These are phyloP conservation scores for Albifimbria verrucaria DNA, from an alignment of 2,329 filamentous ascomycete genomes.

Conservation along the genomic window DNA sequence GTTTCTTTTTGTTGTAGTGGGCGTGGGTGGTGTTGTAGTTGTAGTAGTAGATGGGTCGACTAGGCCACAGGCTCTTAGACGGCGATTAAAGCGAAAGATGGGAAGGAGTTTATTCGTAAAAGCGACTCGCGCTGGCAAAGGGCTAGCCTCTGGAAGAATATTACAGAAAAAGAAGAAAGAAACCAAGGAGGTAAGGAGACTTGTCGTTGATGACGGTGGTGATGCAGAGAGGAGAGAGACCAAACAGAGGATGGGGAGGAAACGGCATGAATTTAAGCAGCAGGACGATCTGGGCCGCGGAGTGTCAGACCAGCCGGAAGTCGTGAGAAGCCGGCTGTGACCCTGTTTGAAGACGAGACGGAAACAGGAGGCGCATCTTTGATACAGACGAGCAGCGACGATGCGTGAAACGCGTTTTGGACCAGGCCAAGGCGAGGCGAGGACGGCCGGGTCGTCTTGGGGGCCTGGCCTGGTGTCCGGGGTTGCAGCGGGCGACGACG, in stretches of 20 bases:
- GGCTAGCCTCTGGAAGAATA: slow-evolving; percentile 22
- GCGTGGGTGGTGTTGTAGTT: slow-evolving; percentile 10
- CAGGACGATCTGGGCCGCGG: slow-evolving; percentile 3
- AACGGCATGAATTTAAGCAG: slow-evolving; percentile 40
- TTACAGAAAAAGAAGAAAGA: slow-evolving; percentile 22
- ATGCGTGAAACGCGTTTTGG: slow-evolving; percentile 5
- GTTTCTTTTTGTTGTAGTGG: not conserved
- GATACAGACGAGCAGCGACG: slow-evolving; percentile 2
- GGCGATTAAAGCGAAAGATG: slow-evolving; percentile 3
- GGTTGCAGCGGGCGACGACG: not conserved
- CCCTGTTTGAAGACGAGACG: slow-evolving; percentile 2
- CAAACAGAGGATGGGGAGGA: slow-evolving; percentile 13
- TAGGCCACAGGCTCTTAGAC: slow-evolving; percentile 9
- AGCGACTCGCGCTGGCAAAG: slow-evolving; percentile 27
- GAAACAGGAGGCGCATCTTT: not conserved
- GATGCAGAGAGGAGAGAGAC: slow-evolving; percentile 17
- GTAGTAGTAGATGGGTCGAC: slow-evolving; percentile 20
- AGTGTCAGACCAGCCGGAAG: not conserved
- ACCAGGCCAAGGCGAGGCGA: not conserved
- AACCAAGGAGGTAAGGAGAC: slow-evolving; percentile 19
- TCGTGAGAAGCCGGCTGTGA: not conserved
- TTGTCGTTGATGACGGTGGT: slow-evolving; percentile 17
- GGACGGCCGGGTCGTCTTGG: not conserved
- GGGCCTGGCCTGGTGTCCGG: not conserved
- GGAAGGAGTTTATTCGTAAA: slow-evolving; percentile 14